Percentiles rank a stretch among this genome's conserved stretches.
phyloP scores from a whole-genome alignment of 2,329 filamentous ascomycete species.

The Talaromyces albobiverticillius region DNA sequence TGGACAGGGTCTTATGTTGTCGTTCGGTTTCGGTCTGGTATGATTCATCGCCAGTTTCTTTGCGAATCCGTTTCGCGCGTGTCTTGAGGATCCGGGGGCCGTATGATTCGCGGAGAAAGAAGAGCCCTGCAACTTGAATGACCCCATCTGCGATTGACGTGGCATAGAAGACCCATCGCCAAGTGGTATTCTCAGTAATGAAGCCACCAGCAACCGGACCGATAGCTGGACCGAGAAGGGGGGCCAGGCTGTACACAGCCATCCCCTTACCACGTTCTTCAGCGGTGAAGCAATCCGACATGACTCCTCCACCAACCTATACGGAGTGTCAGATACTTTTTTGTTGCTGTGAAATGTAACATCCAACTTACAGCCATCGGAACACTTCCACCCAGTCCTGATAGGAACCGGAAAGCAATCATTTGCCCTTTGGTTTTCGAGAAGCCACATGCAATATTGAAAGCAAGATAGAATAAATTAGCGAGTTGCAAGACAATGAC shows the following conservation, averaged over 20 bases:
- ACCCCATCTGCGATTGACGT: conserved; percentile 61
- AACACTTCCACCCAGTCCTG: conserved; percentile 58
- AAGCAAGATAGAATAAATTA: conserved; percentile 1
- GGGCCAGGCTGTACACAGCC: conserved; percentile 56
- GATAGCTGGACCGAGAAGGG: conserved; percentile 59
- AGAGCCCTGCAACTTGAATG: conserved; percentile 48
- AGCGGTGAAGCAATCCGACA: conserved; percentile 57
- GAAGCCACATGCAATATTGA: background rate
- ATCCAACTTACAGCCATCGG: conserved; percentile 45
- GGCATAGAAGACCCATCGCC: conserved; percentile 72
- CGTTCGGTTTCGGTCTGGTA: background rate
- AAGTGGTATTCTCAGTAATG: conserved; percentile 61
- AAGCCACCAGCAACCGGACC: conserved; percentile 62
- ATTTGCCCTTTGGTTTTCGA: conserved; percentile 52
- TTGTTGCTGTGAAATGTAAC: background rate
- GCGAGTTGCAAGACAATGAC: background rate
- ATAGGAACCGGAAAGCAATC: conserved; percentile 57
- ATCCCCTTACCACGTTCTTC: conserved; percentile 50
- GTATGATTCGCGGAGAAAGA: conserved; percentile 38
- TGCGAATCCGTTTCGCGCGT: background rate
- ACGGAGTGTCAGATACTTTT: background rate
- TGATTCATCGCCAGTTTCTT: background rate
- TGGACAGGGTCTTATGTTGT: background rate
- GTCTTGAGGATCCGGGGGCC: background rate
- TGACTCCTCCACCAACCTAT: conserved; percentile 47